Evolutionary conservation across 352 stramenopile genomes (phyloP).

Genomic region (Phytophthora tentaculata): DNA sequence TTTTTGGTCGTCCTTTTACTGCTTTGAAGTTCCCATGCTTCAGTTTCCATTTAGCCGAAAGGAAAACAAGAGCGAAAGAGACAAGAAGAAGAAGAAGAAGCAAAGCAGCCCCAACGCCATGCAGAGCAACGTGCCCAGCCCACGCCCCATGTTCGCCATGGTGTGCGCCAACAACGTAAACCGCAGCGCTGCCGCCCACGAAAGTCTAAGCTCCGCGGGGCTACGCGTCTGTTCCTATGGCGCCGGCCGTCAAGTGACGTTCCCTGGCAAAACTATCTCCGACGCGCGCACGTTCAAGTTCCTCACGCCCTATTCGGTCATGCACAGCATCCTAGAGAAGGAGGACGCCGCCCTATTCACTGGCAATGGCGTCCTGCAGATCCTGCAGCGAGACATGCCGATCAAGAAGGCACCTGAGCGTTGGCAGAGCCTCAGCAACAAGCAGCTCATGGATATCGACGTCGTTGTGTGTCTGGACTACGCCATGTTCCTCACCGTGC

Average conservation of each 20-base stretch:
- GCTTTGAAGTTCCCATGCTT: conserved; percentile 36
- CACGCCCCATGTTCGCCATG: conserved; percentile 66
- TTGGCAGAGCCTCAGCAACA: conserved; percentile 73
- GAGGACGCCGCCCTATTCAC: conserved; percentile 62
- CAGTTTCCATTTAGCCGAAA: conserved; percentile 38
- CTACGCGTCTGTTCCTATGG: conserved; percentile 80
- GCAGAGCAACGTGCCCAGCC: conserved; percentile 9
- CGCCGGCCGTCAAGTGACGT: conserved; percentile 59
- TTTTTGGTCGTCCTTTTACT: conserved; percentile 13
- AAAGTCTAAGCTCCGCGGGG: conserved; percentile 52
- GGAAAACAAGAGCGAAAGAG: conserved; percentile 9
- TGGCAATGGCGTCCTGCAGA: conserved; percentile 69
- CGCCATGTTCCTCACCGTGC: conserved; percentile 74
- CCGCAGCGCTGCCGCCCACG: conserved; percentile 80
- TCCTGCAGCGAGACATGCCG: conserved; percentile 75
- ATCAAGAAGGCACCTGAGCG: conserved; percentile 76
- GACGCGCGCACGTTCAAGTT: conserved; percentile 67
- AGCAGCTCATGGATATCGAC: conserved; percentile 69
- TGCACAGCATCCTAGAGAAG: conserved; percentile 56
- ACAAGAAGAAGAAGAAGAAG: conserved; percentile 18
- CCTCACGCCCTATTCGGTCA: conserved; percentile 70
- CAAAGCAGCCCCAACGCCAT: conserved; percentile 4
- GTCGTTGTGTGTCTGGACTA: conserved; percentile 87
- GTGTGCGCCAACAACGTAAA: conserved; percentile 91
- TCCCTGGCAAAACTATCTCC: conserved; percentile 51